A percentile compares a stretch with the other conserved stretches of the same genome.
Conservation (phyloP, 495 filamentous ascomycete genomes). For the Neurospora sp. region DNA sequence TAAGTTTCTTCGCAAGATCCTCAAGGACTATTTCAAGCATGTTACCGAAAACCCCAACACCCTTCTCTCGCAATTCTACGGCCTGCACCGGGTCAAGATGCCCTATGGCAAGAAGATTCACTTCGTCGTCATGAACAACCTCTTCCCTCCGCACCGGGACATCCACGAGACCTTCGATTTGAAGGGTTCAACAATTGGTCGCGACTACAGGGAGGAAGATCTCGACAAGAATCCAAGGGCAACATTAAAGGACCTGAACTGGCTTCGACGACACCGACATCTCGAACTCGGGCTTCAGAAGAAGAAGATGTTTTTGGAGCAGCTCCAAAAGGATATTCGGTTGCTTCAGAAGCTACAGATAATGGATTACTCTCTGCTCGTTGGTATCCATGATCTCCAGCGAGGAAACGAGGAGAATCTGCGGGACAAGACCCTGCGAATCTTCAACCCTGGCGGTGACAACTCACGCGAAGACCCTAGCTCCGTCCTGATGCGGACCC, state of each 20-base stretch:
- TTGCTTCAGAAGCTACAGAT: slow-evolving; percentile 81
- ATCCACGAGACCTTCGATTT: slow-evolving; percentile 96
- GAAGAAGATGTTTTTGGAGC: slow-evolving; percentile 74
- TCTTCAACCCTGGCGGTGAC: slow-evolving; percentile 86
- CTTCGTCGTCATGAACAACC: slow-evolving; percentile 99
- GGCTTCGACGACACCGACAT: slow-evolving; percentile 76
- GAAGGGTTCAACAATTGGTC: slow-evolving; percentile 93
- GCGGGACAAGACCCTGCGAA: slow-evolving; percentile 85
- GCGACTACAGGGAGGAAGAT: slow-evolving; percentile 82
- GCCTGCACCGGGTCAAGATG: slow-evolving; percentile 95
- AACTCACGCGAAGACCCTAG: slow-evolving; percentile 43
- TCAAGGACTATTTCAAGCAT: slow-evolving; percentile 91
- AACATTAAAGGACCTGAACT: slow-evolving; percentile 94
- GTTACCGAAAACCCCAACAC: slow-evolving; percentile 92
- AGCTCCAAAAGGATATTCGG: slow-evolving; percentile 78
- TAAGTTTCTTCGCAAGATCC: slow-evolving; percentile 82
- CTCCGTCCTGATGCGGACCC: slow-evolving; percentile 72
- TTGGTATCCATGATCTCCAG: slow-evolving; percentile 85
- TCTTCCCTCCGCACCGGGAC: slow-evolving; percentile 94
- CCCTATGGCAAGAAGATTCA: slow-evolving; percentile 97
- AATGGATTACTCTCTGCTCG: slow-evolving; percentile 96
- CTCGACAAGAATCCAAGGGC: slow-evolving; percentile 82
- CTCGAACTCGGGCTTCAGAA: slow-evolving; percentile 82
- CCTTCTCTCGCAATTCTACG: slow-evolving; percentile 95
- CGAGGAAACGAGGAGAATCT: slow-evolving; percentile 92